Evolutionary conservation across 805 yeast species (phyloP).

Genomic region (Candida nemodendra): DNA sequence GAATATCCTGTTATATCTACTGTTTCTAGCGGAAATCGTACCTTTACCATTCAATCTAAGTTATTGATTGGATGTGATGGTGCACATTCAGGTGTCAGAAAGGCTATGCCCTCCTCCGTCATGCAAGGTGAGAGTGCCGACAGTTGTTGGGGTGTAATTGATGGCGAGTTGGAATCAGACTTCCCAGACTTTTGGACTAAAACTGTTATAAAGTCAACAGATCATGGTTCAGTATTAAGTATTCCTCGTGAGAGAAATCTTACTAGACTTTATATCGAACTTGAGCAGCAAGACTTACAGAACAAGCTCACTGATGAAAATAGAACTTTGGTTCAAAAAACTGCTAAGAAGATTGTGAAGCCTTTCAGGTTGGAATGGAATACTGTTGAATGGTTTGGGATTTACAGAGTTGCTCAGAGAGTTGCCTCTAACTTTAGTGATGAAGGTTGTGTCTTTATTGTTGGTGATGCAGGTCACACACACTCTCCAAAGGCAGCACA

Average conservation of each 20-base stretch:
- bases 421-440: constrained; percentile 22
- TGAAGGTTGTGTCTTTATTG: constrained; percentile 27
- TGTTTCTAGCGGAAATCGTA: constrained; percentile 2
- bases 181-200: constrained; percentile 37
- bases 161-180: constrained; percentile 33
- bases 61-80: constrained; percentile 35
- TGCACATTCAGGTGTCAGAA: constrained; percentile 35
- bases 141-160: constrained; percentile 37
- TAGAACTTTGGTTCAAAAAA: constrained; percentile 21
- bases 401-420: constrained; percentile 35
- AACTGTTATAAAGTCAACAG: constrained; percentile 33
- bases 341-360: constrained; percentile 22
- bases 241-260: constrained; percentile 36
- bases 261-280: constrained; percentile 33
- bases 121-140: constrained; percentile 38
- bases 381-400: constrained; percentile 33
- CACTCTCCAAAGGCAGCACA: constrained; percentile 37
- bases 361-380: constrained; percentile 29
- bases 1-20: constrained; percentile 1
- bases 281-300: constrained; percentile 12
- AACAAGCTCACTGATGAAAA: constrained; percentile 16
- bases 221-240: constrained; percentile 32
- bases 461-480: constrained; percentile 34
- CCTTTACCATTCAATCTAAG: constrained; percentile 26
- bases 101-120: constrained; percentile 23